These are phyloP conservation scores for Penicillium sp. DNA, from an alignment of 2,329 filamentous ascomycete genomes.

Conservation along the genomic window DNA sequence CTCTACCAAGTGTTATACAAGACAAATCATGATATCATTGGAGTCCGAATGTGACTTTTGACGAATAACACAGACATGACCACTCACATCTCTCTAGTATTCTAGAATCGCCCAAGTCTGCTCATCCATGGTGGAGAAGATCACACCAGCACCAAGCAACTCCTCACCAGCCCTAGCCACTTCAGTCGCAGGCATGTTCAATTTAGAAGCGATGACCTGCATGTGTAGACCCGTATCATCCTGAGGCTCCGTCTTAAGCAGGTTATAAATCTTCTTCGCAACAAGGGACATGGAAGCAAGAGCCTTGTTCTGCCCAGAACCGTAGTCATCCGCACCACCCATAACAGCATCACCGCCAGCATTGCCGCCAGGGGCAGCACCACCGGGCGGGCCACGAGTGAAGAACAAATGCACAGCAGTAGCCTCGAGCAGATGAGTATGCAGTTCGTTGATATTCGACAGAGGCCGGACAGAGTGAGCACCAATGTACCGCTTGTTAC, in stretches of 20 bases:
- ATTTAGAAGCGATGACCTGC: conserved; percentile 67
- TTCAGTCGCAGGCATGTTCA: conserved; percentile 65
- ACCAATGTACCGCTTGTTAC: conserved; percentile 76
- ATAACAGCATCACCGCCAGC: conserved; percentile 38
- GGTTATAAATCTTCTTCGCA: conserved; percentile 69
- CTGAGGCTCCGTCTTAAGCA: conserved; percentile 64
- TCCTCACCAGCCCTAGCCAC: conserved; percentile 79
- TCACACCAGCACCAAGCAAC: conserved; percentile 66
- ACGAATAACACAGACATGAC: conserved; percentile 30
- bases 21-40: conserved; percentile 28
- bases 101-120: conserved; percentile 87
- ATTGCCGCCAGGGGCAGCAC: conserved; percentile 47
- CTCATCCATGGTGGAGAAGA: conserved; percentile 91
- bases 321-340: conserved; percentile 35
- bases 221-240: conserved; percentile 81
- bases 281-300: conserved; percentile 51
- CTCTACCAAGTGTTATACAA: background rate
- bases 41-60: conserved; percentile 9
- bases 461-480: conserved; percentile 79
- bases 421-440: conserved; percentile 86
- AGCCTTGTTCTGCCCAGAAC: conserved; percentile 29
- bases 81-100: conserved; percentile 10
- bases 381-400: conserved; percentile 62
- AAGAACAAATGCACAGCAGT: conserved; percentile 84
- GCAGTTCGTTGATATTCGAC: conserved; percentile 84